These are phyloP conservation scores for Penicillium sp. DNA, from an alignment of 2,329 filamentous ascomycete species.

Conservation along the genomic window DNA sequence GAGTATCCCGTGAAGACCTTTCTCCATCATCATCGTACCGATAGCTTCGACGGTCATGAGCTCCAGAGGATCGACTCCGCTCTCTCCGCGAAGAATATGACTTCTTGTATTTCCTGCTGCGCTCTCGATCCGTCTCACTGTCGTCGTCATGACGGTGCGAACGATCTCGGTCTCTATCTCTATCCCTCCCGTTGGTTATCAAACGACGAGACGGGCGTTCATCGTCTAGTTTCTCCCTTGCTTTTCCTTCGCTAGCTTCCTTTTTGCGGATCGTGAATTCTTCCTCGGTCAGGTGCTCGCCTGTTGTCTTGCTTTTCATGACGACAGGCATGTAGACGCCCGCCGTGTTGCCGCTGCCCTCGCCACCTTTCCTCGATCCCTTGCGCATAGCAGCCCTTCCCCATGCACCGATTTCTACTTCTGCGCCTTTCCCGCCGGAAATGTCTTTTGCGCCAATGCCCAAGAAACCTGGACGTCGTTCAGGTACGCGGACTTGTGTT, in stretches of 20 bases:
- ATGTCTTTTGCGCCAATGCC: slow-evolving; percentile 86
- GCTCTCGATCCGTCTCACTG: slow-evolving; percentile 24
- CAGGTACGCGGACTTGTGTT: slow-evolving; percentile 61
- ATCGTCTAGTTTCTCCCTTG: slow-evolving; percentile 41
- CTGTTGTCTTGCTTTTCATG: slow-evolving; percentile 59
- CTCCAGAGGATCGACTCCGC: slow-evolving; percentile 17
- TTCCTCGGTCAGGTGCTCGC: slow-evolving; percentile 60
- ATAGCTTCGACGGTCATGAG: slow-evolving; percentile 29
- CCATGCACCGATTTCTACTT: slow-evolving; percentile 76
- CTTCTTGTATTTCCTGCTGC: slow-evolving; percentile 35
- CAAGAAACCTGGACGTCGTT: slow-evolving; percentile 72
- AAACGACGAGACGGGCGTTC: slow-evolving; percentile 29
- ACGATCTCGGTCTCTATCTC: slow-evolving; percentile 17
- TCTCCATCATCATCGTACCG: slow-evolving; percentile 31
- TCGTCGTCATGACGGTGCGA: slow-evolving; percentile 31
- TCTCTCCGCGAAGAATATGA: slow-evolving; percentile 35
- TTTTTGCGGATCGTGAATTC: slow-evolving; percentile 54
- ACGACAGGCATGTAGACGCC: slow-evolving; percentile 60
- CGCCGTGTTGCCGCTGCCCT: slow-evolving; percentile 33
- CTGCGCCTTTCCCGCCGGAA: slow-evolving; percentile 48
- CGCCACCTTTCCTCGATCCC: slow-evolving; percentile 54
- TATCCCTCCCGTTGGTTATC: slow-evolving; percentile 18
- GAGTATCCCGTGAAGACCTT: slow-evolving; percentile 16
- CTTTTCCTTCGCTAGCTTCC: slow-evolving; percentile 46
- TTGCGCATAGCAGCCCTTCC: slow-evolving; percentile 59